Percentiles rank a stretch among this genome's conserved stretches.
phyloP scores from a whole-genome alignment of 2,329 filamentous ascomycete species.

The Albifimbria verrucaria region DNA sequence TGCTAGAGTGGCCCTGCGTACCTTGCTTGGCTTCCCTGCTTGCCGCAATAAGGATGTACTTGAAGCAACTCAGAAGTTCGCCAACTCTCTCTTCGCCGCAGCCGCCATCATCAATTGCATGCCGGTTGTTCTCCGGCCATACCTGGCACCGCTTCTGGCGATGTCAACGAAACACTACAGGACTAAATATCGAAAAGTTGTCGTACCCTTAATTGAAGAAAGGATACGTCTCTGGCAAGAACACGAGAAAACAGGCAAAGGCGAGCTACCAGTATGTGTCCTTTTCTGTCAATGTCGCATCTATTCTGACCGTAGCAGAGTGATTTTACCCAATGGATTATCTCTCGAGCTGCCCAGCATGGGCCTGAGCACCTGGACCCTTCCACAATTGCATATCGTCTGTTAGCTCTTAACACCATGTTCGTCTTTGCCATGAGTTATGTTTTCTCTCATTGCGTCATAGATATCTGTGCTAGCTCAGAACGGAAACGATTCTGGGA shows the following conservation, averaged over 20 bases:
- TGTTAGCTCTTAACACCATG: not conserved
- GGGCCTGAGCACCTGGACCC: not conserved
- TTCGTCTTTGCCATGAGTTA: not conserved
- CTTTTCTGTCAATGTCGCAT: not conserved
- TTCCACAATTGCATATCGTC: not conserved
- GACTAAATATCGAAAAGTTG: not conserved
- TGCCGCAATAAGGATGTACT: not conserved
- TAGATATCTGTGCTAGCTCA: not conserved
- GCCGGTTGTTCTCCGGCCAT: not conserved
- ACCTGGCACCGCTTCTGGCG: not conserved
- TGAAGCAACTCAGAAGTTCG: no score
- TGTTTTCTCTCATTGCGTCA: not conserved
- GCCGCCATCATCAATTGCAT: not conserved
- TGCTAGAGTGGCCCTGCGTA: not conserved
- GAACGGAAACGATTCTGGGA: not conserved
- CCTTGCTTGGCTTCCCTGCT: not conserved
- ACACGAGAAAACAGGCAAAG: not conserved
- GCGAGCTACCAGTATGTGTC: not conserved
- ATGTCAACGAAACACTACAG: not conserved
- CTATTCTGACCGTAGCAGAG: not conserved
- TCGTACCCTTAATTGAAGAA: not conserved
- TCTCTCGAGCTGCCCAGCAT: not conserved
- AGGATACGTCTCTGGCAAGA: not conserved
- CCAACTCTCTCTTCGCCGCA: not conserved
- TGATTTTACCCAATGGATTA: not conserved